Percentiles rank a stretch among this genome's conserved stretches.
These are phyloP conservation scores for Biscutella laevigata DNA, from an alignment of 441 rosid species.

Conservation along the genomic window DNA sequence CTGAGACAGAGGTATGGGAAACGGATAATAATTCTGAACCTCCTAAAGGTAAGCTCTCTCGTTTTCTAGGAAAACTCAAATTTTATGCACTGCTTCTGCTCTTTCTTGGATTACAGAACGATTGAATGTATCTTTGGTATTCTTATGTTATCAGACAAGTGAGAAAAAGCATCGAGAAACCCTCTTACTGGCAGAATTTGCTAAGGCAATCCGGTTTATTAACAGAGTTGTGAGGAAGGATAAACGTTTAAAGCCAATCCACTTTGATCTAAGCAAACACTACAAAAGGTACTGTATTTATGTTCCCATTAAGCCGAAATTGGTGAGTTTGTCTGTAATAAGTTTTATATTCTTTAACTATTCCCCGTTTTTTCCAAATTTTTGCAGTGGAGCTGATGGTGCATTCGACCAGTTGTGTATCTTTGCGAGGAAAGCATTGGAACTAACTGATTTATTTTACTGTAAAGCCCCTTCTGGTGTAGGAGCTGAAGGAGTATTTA, in stretches of 20 bases:
- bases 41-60: conserved; percentile 45
- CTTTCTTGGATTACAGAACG: background rate
- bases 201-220: conserved; percentile 46
- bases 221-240: conserved; percentile 37
- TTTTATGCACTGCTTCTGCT: background rate
- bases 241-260: conserved; percentile 43
- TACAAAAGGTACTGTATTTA: conserved; percentile 39
- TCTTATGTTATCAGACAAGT: conserved; percentile 29
- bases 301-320: conserved; percentile 4
- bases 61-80: background rate
- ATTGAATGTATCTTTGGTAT: conserved; percentile 5
- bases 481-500: conserved; percentile 31
- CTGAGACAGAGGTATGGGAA: conserved; percentile 63
- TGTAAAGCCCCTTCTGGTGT: conserved; percentile 35
- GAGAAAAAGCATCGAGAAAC: conserved; percentile 61
- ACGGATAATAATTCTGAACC: conserved; percentile 55
- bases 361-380: background rate
- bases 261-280: conserved; percentile 57
- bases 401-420: conserved; percentile 42
- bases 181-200: conserved; percentile 50
- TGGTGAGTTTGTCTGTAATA: background rate
- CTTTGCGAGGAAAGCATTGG: conserved; percentile 45
- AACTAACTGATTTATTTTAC: conserved; percentile 43
- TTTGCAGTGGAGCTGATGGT: conserved; percentile 37
- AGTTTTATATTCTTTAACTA: background rate